A percentile compares a stretch with the other conserved stretches of the same genome.
phyloP scores from a whole-genome alignment of 1,284 basidiomycete genomes.

The Moesziomyces antarcticus region DNA sequence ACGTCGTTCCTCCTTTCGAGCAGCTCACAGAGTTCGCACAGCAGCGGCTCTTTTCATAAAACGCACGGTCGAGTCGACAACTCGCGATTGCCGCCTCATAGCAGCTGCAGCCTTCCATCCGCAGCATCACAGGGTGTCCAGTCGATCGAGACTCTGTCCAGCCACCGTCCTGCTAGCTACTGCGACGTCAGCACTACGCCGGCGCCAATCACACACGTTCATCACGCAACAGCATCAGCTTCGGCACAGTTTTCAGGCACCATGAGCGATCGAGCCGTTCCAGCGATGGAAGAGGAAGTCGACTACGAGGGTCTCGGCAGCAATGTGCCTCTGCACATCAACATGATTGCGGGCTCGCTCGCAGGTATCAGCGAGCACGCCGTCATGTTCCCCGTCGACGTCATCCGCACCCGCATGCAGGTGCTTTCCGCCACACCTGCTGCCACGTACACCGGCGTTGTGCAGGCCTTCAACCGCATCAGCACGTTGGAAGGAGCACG shows the following conservation, averaged over 20 bases:
- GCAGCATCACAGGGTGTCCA: conserved; percentile 13
- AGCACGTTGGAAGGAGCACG: conserved; percentile 90
- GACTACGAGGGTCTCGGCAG: conserved; percentile 65
- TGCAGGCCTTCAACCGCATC: conserved; percentile 87
- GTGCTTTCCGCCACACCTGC: conserved; percentile 83
- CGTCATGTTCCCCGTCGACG: conserved; percentile 98
- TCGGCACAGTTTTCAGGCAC: conserved; percentile 2
- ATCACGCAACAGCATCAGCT: conserved; percentile 1
- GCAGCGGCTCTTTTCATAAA: conserved; percentile 6
- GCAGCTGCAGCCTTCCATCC: conserved; percentile 29
- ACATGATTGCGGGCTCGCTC: conserved; percentile 96
- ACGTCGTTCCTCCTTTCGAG: conserved; percentile 23
- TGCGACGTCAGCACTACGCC: neutral
- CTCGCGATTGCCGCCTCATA: conserved; percentile 11
- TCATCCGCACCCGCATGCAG: conserved; percentile 99
- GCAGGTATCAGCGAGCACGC: conserved; percentile 99
- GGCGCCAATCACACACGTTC: neutral
- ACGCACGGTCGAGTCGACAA: conserved; percentile 2
- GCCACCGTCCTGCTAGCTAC: neutral
- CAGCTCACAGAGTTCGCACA: conserved; percentile 12
- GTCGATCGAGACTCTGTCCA: neutral
- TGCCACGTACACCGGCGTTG: conserved; percentile 86
- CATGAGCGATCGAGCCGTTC: conserved; percentile 46
- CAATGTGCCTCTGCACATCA: conserved; percentile 72
- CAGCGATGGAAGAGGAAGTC: conserved; percentile 58